Evolutionary conservation across 106 monocot species (phyloP).

Genomic region (Dendrobium officinale): DNA sequence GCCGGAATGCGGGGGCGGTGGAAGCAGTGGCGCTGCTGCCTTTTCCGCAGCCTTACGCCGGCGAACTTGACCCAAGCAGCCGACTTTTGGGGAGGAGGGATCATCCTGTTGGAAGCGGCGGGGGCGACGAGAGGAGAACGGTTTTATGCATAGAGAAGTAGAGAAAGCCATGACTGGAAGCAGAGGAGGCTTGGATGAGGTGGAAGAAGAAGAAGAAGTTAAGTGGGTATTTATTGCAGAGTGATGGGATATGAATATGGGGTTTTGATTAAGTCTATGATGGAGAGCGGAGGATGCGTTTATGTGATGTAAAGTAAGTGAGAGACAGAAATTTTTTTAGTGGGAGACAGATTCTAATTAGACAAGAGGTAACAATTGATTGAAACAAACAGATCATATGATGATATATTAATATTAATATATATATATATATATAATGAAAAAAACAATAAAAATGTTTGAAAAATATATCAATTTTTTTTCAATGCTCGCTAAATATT

Average conservation of each 20-base stretch:
- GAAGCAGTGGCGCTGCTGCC: not conserved
- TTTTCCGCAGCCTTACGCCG: not conserved
- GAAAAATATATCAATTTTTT: no score
- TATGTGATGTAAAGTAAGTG: no score
- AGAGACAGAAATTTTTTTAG: no score
- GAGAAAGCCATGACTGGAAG: not conserved
- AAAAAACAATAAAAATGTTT: no score
- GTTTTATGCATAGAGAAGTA: not conserved
- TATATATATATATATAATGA: no score
- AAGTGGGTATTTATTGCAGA: not conserved
- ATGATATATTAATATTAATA: no score
- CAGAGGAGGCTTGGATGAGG: not conserved
- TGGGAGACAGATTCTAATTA: no score
- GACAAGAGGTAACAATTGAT: no score
- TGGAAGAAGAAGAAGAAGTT: not conserved
- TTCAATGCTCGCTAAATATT: no score
- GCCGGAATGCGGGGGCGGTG: not conserved
- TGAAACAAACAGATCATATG: no score
- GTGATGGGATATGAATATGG: not conserved
- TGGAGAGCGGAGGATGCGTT: not conserved
- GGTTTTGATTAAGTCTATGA: not conserved
- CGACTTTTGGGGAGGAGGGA: slow-evolving; percentile 26
- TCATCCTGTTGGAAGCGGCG: not conserved
- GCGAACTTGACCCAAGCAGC: slow-evolving; percentile 38
- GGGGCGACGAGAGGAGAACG: not conserved